Evolutionary conservation across 2,329 filamentous ascomycete species (phyloP).

Genomic region (Botrytis squamosa): DNA sequence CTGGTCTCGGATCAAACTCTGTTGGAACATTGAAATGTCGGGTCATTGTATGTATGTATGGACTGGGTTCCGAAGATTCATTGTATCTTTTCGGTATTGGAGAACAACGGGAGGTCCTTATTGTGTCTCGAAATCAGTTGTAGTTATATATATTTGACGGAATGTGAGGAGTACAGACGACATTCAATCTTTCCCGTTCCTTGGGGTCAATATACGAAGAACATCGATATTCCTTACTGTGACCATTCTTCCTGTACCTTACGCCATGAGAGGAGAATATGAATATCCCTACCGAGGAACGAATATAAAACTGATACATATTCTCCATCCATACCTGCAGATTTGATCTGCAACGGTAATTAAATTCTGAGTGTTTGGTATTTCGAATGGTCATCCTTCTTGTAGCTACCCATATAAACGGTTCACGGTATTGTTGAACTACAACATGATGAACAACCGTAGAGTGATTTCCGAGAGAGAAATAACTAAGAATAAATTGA

Average conservation of each 20-base stretch:
- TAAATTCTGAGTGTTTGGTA: neutral
- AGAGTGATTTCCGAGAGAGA: neutral
- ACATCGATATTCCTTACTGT: neutral
- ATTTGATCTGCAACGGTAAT: constrained; percentile 9
- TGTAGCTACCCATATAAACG: neutral
- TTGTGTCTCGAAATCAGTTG: neutral
- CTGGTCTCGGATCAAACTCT: constrained; percentile 5
- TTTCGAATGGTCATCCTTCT: neutral
- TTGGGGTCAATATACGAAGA: neutral
- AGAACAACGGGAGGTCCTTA: neutral
- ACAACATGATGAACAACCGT: neutral
- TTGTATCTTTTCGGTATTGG: neutral
- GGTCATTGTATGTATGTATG: neutral
- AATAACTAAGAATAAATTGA: neutral
- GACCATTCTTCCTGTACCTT: neutral
- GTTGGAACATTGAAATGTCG: constrained; percentile 9
- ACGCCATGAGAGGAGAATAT: constrained; percentile 1
- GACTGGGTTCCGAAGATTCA: constrained; percentile 1
- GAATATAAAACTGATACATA: neutral
- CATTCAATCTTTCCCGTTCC: neutral
- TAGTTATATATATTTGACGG: neutral
- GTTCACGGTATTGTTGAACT: neutral
- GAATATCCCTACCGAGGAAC: neutral
- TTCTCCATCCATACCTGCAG: neutral
- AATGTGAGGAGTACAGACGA: neutral